Percentiles rank a stretch among this genome's conserved stretches.
Conservation (phyloP, 2,329 filamentous ascomycete genomes). For the Clarireedia sp. region DNA sequence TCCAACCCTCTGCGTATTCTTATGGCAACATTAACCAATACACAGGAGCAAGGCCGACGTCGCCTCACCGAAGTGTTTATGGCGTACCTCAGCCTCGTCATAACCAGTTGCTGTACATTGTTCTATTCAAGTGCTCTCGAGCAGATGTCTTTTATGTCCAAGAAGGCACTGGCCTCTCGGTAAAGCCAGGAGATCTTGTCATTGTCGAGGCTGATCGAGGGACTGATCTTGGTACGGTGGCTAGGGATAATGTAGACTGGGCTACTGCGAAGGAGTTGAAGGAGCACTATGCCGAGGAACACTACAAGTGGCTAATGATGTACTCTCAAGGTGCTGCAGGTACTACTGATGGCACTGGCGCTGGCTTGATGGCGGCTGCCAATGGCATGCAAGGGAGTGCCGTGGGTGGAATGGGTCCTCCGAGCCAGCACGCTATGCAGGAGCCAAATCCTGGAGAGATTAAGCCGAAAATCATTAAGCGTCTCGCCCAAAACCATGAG, state of each 20-base stretch:
- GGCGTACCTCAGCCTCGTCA: slow-evolving; percentile 52
- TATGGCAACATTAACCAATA: slow-evolving; percentile 22
- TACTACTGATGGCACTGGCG: slow-evolving; percentile 51
- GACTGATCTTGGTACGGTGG: slow-evolving; percentile 89
- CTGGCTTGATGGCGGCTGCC: slow-evolving; percentile 55
- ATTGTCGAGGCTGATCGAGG: slow-evolving; percentile 97
- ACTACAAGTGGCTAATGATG: slow-evolving; percentile 99
- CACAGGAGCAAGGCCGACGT: slow-evolving; percentile 39
- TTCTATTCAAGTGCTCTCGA: slow-evolving; percentile 92
- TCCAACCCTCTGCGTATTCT: slow-evolving; percentile 21
- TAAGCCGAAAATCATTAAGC: slow-evolving; percentile 94
- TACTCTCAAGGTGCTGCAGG: slow-evolving; percentile 74
- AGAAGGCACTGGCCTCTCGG: slow-evolving; percentile 84
- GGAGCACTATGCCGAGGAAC: slow-evolving; percentile 86
- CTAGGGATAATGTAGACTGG: slow-evolving; percentile 80
- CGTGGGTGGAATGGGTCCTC: slow-evolving; percentile 70
- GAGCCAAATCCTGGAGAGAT: slow-evolving; percentile 67
- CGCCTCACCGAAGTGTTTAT: slow-evolving; percentile 55
- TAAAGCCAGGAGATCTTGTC: slow-evolving; percentile 87
- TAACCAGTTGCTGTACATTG: slow-evolving; percentile 73
- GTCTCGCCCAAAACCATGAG: slow-evolving; percentile 85
- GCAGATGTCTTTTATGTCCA: slow-evolving; percentile 97
- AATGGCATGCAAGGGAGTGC: slow-evolving; percentile 60
- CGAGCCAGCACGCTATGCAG: slow-evolving; percentile 64
- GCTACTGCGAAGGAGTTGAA: slow-evolving; percentile 82